Conservation (phyloP, 2,329 filamentous ascomycete species). For the Sporothrix dimorphospora region DNA sequence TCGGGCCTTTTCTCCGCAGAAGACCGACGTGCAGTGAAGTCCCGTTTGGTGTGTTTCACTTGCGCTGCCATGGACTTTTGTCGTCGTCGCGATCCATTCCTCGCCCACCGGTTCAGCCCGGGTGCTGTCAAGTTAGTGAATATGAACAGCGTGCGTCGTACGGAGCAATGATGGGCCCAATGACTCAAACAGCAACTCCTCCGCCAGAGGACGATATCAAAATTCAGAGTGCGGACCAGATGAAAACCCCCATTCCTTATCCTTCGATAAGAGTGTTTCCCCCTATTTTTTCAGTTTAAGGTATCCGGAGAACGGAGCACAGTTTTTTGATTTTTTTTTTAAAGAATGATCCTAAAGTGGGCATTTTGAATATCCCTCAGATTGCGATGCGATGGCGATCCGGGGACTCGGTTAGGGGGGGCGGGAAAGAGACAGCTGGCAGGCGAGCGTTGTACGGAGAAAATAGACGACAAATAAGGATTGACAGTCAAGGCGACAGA, state of each 20-base stretch:
- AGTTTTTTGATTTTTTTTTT: slow-evolving; percentile 9
- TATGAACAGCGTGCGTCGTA: too few species aligned
- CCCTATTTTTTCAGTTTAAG: neutral
- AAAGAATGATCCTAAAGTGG: neutral
- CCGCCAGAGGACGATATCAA: neutral
- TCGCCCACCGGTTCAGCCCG: slow-evolving; percentile 2
- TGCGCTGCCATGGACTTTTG: neutral
- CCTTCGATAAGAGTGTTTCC: neutral
- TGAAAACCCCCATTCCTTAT: slow-evolving; percentile 9
- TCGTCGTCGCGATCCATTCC: neutral
- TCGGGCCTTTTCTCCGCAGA: slow-evolving; percentile 23
- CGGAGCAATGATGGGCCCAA: neutral
- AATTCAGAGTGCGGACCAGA: neutral
- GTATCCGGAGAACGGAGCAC: neutral
- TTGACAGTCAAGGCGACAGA: neutral
- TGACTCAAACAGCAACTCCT: neutral
- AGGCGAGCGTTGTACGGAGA: too few species aligned
- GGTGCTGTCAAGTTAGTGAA: neutral
- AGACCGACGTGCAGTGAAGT: neutral
- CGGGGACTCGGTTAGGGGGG: slow-evolving; percentile 13
- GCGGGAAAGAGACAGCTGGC: neutral
- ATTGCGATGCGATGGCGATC: slow-evolving; percentile 25
- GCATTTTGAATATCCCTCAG: slow-evolving; percentile 18
- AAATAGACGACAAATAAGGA: neutral
- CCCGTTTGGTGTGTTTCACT: neutral